Conservation (phyloP, 2,329 filamentous ascomycete species). For the Rhytidhysteron rufulum region DNA sequence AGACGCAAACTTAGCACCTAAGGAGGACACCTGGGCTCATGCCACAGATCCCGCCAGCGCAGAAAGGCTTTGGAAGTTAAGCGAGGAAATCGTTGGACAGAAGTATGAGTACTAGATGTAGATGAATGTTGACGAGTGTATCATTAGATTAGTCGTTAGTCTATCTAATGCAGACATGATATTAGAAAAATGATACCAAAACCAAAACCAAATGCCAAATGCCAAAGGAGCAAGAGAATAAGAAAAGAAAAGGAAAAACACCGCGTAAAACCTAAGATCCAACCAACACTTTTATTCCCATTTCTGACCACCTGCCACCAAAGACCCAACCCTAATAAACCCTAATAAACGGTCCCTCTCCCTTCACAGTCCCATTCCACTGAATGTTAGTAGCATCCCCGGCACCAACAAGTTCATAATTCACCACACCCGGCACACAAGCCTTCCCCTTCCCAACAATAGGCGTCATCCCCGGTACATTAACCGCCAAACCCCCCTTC, state of each 20-base stretch:
- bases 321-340: constrained; percentile 4
- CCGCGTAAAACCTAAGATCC: no score
- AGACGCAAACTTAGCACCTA: constrained; percentile 1
- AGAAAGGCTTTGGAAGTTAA: constrained; percentile 9
- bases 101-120: constrained; percentile 6
- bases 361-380: constrained; percentile 6
- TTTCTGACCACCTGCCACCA: no score
- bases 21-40: constrained; percentile 3
- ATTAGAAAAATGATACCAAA: no score
- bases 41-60: constrained; percentile 3
- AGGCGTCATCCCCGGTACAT: neutral
- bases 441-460: neutral
- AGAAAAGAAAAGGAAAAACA: no score
- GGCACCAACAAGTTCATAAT: constrained; percentile 6
- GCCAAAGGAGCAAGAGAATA: no score
- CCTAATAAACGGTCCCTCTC: constrained; percentile 3
- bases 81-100: constrained; percentile 8
- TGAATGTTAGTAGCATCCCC: constrained; percentile 4
- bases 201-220: no score
- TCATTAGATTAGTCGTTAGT: no score
- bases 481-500: neutral
- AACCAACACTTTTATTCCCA: no score
- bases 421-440: constrained; percentile 3
- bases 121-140: no score
- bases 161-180: no score